These are phyloP conservation scores for Saturnispora dispora DNA, from an alignment of 805 yeast genomes.

Conservation along the genomic window DNA sequence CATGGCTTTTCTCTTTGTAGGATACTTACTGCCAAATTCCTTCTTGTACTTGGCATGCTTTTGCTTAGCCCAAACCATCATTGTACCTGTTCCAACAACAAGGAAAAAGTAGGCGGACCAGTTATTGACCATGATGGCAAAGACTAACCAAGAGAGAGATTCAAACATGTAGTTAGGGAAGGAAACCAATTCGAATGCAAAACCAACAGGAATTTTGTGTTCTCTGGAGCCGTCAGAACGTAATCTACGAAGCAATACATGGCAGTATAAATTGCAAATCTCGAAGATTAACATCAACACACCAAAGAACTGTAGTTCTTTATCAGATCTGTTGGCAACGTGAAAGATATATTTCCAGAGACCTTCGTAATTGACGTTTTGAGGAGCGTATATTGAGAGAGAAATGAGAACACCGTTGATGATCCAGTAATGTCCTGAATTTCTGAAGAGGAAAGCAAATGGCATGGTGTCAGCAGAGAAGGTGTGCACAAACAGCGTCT, in stretches of 20 bases:
- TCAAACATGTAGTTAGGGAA: slow-evolving; percentile 95
- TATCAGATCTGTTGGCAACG: slow-evolving; percentile 33
- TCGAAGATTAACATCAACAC: slow-evolving; percentile 53
- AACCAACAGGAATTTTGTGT: slow-evolving; percentile 72
- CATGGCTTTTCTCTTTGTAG: slow-evolving; percentile 66
- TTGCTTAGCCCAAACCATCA: slow-evolving; percentile 88
- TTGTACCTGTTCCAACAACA: slow-evolving; percentile 64
- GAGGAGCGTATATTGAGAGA: slow-evolving; percentile 25
- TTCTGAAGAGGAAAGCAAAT: slow-evolving; percentile 72
- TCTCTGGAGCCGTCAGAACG: slow-evolving; percentile 48
- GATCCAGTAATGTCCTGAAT: slow-evolving; percentile 89
- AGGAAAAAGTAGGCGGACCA: slow-evolving; percentile 68
- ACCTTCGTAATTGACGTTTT: slow-evolving; percentile 14
- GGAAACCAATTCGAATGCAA: slow-evolving; percentile 71
- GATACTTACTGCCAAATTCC: slow-evolving; percentile 71
- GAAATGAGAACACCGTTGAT: slow-evolving; percentile 56
- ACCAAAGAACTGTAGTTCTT: slow-evolving; percentile 27
- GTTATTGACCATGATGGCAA: slow-evolving; percentile 66
- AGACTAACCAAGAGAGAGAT: slow-evolving; percentile 61
- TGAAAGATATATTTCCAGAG: slow-evolving; percentile 32
- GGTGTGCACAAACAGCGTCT: slow-evolving; percentile 74
- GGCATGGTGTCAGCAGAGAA: slow-evolving; percentile 95
- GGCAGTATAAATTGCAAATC: slow-evolving; percentile 63
- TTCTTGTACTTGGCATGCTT: slow-evolving; percentile 63
- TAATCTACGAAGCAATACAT: slow-evolving; percentile 51